These are phyloP conservation scores for Aurantiochytrium sp. DNA, from an alignment of 108 stramenopile genomes.

Conservation along the genomic window DNA sequence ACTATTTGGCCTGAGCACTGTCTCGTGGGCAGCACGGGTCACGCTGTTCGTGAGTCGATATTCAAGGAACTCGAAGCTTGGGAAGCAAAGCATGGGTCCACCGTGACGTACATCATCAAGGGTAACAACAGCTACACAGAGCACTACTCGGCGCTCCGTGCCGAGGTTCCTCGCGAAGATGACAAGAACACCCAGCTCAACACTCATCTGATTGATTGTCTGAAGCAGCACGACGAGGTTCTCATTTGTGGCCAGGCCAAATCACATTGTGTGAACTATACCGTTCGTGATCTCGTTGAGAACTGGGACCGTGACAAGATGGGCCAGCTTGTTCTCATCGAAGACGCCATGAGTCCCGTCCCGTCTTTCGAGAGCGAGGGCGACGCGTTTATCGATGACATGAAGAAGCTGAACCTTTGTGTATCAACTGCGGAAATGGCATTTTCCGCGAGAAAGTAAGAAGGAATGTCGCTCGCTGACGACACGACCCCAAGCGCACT, in stretches of 20 bases:
- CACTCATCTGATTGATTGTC: conserved; percentile 34
- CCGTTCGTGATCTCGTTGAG: conserved; percentile 36
- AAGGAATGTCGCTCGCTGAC: too few species aligned
- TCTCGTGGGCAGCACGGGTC: conserved; percentile 67
- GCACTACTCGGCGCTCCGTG: conserved; percentile 73
- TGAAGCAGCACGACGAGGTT: conserved; percentile 49
- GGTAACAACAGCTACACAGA: conserved; percentile 79
- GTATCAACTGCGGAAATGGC: neutral
- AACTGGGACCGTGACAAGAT: conserved; percentile 42
- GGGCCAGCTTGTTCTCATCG: conserved; percentile 53
- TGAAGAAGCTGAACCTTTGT: conserved; percentile 34
- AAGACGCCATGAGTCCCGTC: conserved; percentile 70
- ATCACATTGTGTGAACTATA: conserved; percentile 88
- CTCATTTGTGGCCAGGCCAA: conserved; percentile 82
- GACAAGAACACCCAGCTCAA: conserved; percentile 52
- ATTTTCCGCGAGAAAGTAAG: too few species aligned
- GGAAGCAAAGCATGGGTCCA: conserved; percentile 11
- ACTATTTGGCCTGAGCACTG: conserved; percentile 96
- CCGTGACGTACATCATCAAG: conserved; percentile 56
- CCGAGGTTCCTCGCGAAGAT: conserved; percentile 68
- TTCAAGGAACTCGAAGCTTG: conserved; percentile 60
- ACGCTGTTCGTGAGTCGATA: conserved; percentile 53
- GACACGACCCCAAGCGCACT: too few species aligned
- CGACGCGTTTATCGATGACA: conserved; percentile 52
- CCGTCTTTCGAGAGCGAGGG: conserved; percentile 71